Percentiles rank a stretch among this genome's conserved stretches.
phyloP scores from a whole-genome alignment of 768 basidiomycete genomes.

The Chalciporus piperatus region DNA sequence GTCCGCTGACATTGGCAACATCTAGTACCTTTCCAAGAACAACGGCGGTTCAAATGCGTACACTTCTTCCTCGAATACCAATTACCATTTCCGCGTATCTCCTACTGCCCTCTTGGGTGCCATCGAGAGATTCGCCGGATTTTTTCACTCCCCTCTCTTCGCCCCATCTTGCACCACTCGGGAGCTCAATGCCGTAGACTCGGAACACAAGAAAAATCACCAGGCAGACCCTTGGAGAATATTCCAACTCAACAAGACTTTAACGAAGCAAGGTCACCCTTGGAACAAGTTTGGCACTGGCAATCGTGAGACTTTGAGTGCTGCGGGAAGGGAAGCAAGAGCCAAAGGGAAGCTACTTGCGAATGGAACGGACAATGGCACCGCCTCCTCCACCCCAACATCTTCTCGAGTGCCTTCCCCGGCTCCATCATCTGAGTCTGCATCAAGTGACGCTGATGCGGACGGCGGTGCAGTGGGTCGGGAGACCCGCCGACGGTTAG shows the following conservation, averaged over 20 bases:
- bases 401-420: constrained; percentile 59
- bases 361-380: constrained; percentile 25
- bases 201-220: constrained; percentile 95
- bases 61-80: constrained; percentile 89
- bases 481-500: constrained; percentile 71
- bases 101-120: constrained; percentile 64
- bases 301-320: constrained; percentile 68
- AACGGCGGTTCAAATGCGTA: constrained; percentile 91
- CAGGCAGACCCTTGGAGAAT: constrained; percentile 91
- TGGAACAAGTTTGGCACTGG: constrained; percentile 95
- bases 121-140: constrained; percentile 74
- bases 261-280: constrained; percentile 73
- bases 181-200: constrained; percentile 94
- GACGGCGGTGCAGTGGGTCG: constrained; percentile 77
- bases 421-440: constrained; percentile 52
- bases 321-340: constrained; percentile 56
- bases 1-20: background rate
- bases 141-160: constrained; percentile 95
- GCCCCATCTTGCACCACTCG: constrained; percentile 78
- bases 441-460: constrained; percentile 57
- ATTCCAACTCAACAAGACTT: constrained; percentile 89
- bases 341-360: constrained; percentile 42
- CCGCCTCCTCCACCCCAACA: constrained; percentile 41
- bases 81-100: constrained; percentile 77
- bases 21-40: constrained; percentile 72